Conservation (phyloP, 2,329 filamentous ascomycete species). For the Rutstroemia sydowiana region DNA sequence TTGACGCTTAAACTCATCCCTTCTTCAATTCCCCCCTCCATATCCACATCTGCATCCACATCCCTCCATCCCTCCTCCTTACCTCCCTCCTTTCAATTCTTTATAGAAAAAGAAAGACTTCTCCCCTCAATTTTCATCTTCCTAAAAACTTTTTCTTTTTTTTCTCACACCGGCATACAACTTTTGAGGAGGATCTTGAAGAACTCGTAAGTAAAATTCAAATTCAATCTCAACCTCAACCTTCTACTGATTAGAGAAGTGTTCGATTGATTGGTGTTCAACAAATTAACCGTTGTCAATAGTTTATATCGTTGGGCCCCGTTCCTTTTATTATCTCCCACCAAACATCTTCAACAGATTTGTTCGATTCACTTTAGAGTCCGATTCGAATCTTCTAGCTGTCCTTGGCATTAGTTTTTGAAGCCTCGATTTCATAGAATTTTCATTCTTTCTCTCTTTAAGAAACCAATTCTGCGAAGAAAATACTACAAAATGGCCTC, state of each 20-base stretch:
- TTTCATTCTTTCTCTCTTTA: background rate
- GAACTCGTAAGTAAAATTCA: background rate
- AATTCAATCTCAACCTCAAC: background rate
- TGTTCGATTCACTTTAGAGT: constrained; percentile 3
- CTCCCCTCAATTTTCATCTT: background rate
- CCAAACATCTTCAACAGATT: constrained; percentile 6
- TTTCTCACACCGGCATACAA: background rate
- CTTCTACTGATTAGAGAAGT: too few species aligned
- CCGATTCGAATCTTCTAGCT: background rate
- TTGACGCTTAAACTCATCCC: background rate
- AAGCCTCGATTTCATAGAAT: background rate
- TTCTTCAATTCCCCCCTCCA: background rate
- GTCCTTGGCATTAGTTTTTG: background rate
- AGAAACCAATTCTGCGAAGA: background rate
- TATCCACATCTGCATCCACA: too few species aligned
- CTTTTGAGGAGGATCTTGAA: constrained; percentile 1
- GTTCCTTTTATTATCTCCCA: background rate
- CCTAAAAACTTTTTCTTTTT: background rate
- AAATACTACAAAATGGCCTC: constrained; percentile 25
- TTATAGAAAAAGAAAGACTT: background rate
- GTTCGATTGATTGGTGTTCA: background rate
- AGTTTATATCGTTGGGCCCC: constrained; percentile 4
- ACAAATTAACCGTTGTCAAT: background rate
- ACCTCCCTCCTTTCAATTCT: background rate
- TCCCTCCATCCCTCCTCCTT: background rate